Base-by-base conservation (phyloP, 495 filamentous ascomycete genomes). In the Filosporella fistucella region DNA sequence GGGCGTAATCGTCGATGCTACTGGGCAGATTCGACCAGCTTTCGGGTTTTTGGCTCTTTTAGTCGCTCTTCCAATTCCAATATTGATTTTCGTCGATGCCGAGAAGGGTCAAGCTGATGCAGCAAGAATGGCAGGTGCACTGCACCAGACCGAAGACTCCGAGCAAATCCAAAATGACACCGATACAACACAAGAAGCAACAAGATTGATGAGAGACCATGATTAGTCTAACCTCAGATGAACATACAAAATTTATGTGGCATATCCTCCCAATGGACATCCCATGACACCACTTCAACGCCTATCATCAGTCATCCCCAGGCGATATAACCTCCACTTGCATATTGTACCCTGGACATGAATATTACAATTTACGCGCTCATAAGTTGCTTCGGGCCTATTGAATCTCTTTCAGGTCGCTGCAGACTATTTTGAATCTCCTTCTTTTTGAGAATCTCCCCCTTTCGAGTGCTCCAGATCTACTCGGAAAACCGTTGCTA, bases 11-110 rank as follows among this genome's bases (percentile, higher is more conserved):
- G 95, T 94, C 13, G 91, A 97, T 61, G 77, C 74, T 10, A 88
- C 87, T 43, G 93, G 93, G 1, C 81, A 88, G 51, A 97, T 98
- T 49, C 71, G 93, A 50, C 89, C 89, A 23, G 89, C 91, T 3
- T 98, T 98, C 61, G 82, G 85, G 66, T 98, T 98, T 60, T 68
- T 98, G 22, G 89, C 89, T 1, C 71, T 84, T 6, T 65, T 98
- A 32, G 84, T 98, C 16, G 81, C 84, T 29, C 58, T 93, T 0
- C 91, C 93, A 11, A 74, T 88, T 28, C 89, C 90, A 4, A 65
- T 97, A 22, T 90, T 97, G 63, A 81, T 80, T 51, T 74, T 86
- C 18, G 84, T 98, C 16, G 78, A 96, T 66, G 88, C 93, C 11
- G 89, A 95, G 26, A 75, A 93, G 29, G 93, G 93, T 0, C 85